Percentiles rank a stretch among this genome's conserved stretches.
phyloP scores from a whole-genome alignment of 805 yeast genomes.

The Lipomyces sp. region DNA sequence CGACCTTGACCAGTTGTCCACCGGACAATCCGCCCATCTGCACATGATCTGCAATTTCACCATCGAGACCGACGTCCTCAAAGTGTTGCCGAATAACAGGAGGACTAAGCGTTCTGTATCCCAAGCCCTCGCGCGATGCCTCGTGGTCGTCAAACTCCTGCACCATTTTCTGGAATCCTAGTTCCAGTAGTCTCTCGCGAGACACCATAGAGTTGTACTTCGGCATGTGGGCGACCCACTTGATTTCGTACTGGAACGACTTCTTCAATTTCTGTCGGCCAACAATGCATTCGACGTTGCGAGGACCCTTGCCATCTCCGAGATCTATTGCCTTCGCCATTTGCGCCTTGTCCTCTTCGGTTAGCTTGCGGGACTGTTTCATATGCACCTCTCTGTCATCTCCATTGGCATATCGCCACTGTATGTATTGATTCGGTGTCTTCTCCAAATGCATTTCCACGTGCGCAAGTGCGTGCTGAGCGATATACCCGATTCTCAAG shows the following conservation, averaged over 20 bases:
- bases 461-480: conserved; percentile 97
- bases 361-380: conserved; percentile 87
- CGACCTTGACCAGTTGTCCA: conserved; percentile 97
- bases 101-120: conserved; percentile 91
- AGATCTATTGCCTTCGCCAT: conserved; percentile 76
- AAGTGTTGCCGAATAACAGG: conserved; percentile 92
- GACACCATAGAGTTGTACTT: conserved; percentile 92
- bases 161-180: conserved; percentile 85
- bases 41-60: conserved; percentile 97
- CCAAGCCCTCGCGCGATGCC: conserved; percentile 98
- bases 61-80: conserved; percentile 95
- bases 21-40: conserved; percentile 96
- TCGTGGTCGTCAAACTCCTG: conserved; percentile 98
- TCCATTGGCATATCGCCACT: conserved; percentile 97
- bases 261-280: conserved; percentile 97
- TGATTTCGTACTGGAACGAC: conserved; percentile 93
- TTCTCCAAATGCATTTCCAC: conserved; percentile 96
- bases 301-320: conserved; percentile 82
- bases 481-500: conserved; percentile 96
- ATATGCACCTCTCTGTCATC: conserved; percentile 95
- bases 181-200: conserved; percentile 71
- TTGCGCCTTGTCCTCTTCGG: conserved; percentile 70
- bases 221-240: conserved; percentile 84
- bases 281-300: conserved; percentile 88
- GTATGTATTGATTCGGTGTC: conserved; percentile 95